Evolutionary conservation across 495 filamentous ascomycete species (phyloP).

Genomic region (Penicillium manginii): DNA sequence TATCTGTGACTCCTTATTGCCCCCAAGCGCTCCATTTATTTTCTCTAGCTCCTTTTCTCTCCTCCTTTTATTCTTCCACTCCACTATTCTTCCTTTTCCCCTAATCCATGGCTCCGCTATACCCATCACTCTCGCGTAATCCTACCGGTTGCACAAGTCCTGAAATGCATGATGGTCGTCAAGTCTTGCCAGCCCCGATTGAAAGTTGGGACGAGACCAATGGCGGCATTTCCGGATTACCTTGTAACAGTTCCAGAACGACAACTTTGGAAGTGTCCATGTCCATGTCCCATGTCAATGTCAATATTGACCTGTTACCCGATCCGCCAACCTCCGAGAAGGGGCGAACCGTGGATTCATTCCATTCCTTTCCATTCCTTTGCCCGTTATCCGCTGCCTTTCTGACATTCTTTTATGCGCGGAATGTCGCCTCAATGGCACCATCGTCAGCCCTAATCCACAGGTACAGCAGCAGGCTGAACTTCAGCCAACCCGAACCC

Average conservation of each 20-base stretch:
- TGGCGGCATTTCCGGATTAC: conserved; percentile 22
- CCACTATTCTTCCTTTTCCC: conserved; percentile 2
- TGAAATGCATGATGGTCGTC: background rate
- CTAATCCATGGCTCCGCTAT: conserved; percentile 17
- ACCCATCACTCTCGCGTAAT: conserved; percentile 32
- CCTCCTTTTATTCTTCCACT: background rate
- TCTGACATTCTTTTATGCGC: conserved; percentile 2
- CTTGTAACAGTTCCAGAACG: background rate
- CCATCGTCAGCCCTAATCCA: conserved; percentile 12
- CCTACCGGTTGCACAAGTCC: conserved; percentile 1
- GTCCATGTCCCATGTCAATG: background rate
- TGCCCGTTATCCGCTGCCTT: conserved; percentile 5
- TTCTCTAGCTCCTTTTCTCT: background rate
- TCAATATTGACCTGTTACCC: conserved; percentile 25
- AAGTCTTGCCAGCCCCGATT: conserved; percentile 23
- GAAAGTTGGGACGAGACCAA: conserved; percentile 23
- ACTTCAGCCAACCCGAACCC: background rate
- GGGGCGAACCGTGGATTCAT: conserved; percentile 8
- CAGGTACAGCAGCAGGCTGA: background rate
- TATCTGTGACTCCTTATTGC: background rate
- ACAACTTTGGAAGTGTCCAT: background rate
- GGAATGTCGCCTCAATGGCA: conserved; percentile 19
- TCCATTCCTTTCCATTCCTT: background rate
- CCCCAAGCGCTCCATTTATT: background rate
- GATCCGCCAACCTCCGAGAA: conserved; percentile 24